Evolutionary conservation across 2,329 filamentous ascomycete species (phyloP).

Genomic region (Arthrobotrys pseudoclavata): DNA sequence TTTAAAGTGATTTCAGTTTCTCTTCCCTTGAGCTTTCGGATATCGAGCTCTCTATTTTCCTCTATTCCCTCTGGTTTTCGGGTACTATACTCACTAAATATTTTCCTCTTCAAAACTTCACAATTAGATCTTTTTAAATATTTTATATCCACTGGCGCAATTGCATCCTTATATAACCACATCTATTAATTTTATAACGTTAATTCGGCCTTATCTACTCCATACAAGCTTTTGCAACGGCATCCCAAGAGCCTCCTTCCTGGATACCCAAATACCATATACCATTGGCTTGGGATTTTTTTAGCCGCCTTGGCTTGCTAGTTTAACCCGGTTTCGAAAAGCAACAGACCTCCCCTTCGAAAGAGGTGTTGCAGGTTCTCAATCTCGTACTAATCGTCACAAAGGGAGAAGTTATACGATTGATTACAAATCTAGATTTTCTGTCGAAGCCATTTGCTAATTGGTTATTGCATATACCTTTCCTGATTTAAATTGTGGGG

Average conservation of each 20-base stretch:
- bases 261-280: conserved; percentile 1
- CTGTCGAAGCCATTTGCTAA: not conserved
- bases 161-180: conserved; percentile 9
- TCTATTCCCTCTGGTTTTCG: conserved; percentile 6
- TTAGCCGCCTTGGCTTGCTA: conserved; percentile 50
- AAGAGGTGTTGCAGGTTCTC: conserved; percentile 3
- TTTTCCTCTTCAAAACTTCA: not conserved
- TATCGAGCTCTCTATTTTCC: conserved; percentile 1
- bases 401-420: not conserved
- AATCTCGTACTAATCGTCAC: not conserved
- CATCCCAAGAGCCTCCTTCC: conserved; percentile 20
- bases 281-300: conserved; percentile 46
- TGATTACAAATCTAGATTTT: conserved; percentile 7
- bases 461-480: not conserved
- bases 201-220: not conserved
- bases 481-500: conserved; percentile 21
- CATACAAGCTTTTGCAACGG: conserved; percentile 13
- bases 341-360: conserved; percentile 26
- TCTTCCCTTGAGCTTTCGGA: conserved; percentile 5
- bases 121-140: not conserved
- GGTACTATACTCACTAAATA: not conserved
- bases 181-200: conserved; percentile 24
- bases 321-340: conserved; percentile 50
- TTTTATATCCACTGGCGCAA: conserved; percentile 8
- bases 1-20: conserved; percentile 30